Conservation (phyloP, 495 filamentous ascomycete genomes). For the Aspergillus incahuasiensis region DNA sequence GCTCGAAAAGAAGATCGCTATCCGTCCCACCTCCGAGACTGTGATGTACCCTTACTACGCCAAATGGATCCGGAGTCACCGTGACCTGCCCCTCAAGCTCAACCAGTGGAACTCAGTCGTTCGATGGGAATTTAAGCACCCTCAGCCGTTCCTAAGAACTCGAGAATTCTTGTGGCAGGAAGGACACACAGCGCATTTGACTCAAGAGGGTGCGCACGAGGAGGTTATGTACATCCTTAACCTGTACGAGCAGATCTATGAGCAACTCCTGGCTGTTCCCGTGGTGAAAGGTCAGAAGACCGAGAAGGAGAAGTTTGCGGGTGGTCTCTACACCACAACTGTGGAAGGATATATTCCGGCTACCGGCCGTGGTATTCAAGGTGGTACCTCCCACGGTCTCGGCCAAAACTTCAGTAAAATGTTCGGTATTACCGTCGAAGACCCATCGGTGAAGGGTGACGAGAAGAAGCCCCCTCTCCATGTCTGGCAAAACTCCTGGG, state of each 20-base stretch:
- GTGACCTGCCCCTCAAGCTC: constrained; percentile 85
- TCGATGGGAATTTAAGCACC: constrained; percentile 97
- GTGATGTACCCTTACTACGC: constrained; percentile 95
- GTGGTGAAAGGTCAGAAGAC: constrained; percentile 84
- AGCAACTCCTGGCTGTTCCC: constrained; percentile 88
- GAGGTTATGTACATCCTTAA: constrained; percentile 95
- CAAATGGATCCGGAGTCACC: constrained; percentile 92
- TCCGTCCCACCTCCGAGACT: constrained; percentile 91
- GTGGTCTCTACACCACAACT: constrained; percentile 91
- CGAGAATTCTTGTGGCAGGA: constrained; percentile 98
- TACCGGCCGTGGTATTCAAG: constrained; percentile 94
- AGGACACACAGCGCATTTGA: constrained; percentile 93
- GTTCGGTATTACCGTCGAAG: constrained; percentile 96
- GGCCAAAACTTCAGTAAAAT: constrained; percentile 98
- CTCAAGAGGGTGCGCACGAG: constrained; percentile 65
- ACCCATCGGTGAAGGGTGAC: constrained; percentile 71
- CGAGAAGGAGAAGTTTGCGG: constrained; percentile 94
- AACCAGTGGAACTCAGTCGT: constrained; percentile 99
- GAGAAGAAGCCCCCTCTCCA: constrained; percentile 65
- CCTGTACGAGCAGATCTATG: constrained; percentile 82
- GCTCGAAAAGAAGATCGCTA: constrained; percentile 90
- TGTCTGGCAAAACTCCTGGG: constrained; percentile 99
- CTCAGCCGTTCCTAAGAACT: constrained; percentile 88
- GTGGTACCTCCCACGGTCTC: constrained; percentile 87
- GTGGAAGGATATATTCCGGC: constrained; percentile 86